Evolutionary conservation across 1,284 basidiomycete genomes (phyloP), one percentile per base, ranked within the genome.

Genomic region (Coriolopsis trogii): DNA sequence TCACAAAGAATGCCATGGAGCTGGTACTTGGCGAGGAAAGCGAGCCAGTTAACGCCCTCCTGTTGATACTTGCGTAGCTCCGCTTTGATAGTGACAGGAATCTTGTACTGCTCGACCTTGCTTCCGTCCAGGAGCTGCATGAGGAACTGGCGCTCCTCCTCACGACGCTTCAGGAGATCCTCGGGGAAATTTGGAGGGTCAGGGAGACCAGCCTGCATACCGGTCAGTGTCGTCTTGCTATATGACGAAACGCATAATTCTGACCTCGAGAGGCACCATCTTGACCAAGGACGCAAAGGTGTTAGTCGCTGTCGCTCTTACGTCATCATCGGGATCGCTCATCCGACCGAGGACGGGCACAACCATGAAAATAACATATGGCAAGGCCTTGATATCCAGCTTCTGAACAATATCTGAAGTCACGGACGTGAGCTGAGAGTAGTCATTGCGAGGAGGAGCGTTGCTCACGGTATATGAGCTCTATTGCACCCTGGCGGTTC

Each of bases 251-350:
- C 2, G 12, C 4, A 15, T 15, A 62, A 24, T 12, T 55, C 77
- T 59, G 53, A 93, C 92, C 80, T 99, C 97, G 1, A 99, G 80
- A 4, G 97, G 97, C 6, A 99, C 94, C 89, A 99, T 96, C 77
- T 99, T 98, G 62, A 99, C 92, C n/a, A 99, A 76, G 2, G 93
- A 91, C 0, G 97, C 97, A 68, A 99, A 99, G 0, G 95, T 97
- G 65, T 95, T 95, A 7, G 97, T 98, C 0, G 97, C 90, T 5
- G 94, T 86, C 31, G 96, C 84, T 18, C 97, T 88, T 41, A 97
- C 89, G 55, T 92, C 87, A 59, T 96, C 93, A 65, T 99, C 89
- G 3, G 85, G 69, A 70, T 99, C 97, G 60, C 94, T 98, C 97
- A 99, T 99, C 29, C 97, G 83, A 7, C 97, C 97, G 8, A 99